Percentiles rank a stretch among this genome's conserved stretches.
Evolutionary conservation across 2,329 filamentous ascomycete genomes (phyloP).

Genomic region (Chaetomiaceae sp.): DNA sequence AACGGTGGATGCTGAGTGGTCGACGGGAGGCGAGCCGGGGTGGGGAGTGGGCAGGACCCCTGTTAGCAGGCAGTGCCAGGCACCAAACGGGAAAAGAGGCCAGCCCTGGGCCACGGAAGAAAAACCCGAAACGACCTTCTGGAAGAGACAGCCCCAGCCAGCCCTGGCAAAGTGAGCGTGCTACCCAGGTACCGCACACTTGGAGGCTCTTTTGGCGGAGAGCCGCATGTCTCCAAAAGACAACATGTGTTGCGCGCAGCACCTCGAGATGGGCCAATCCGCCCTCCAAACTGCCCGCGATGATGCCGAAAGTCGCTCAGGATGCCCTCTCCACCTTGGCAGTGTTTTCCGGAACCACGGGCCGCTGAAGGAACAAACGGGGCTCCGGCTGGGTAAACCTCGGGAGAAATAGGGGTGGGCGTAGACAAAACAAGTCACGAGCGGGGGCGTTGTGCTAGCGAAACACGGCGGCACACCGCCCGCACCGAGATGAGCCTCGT

Average conservation of each 20-base stretch:
- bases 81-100: slow-evolving; percentile 10
- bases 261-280: background rate
- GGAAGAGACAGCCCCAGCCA: too few species aligned
- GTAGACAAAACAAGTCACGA: slow-evolving; percentile 6
- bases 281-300: background rate
- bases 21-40: background rate
- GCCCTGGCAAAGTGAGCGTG: background rate
- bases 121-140: slow-evolving; percentile 16
- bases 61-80: slow-evolving; percentile 3
- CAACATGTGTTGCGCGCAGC: background rate
- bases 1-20: background rate
- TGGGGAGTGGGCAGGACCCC: background rate
- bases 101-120: slow-evolving; percentile 14
- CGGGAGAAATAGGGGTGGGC: slow-evolving; percentile 12
- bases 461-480: slow-evolving; percentile 19
- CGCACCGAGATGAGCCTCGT: slow-evolving; percentile 20
- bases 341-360: slow-evolving; percentile 17
- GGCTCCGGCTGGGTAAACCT: slow-evolving; percentile 22
- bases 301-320: background rate
- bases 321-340: slow-evolving; percentile 7
- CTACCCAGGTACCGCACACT: slow-evolving; percentile 16
- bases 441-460: background rate
- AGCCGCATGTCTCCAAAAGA: slow-evolving; percentile 12
- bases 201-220: slow-evolving; percentile 9
- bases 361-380: slow-evolving; percentile 14